These are phyloP conservation scores for Fraxinus paxiana DNA, from an alignment of 305 asterid species.

Conservation along the genomic window DNA sequence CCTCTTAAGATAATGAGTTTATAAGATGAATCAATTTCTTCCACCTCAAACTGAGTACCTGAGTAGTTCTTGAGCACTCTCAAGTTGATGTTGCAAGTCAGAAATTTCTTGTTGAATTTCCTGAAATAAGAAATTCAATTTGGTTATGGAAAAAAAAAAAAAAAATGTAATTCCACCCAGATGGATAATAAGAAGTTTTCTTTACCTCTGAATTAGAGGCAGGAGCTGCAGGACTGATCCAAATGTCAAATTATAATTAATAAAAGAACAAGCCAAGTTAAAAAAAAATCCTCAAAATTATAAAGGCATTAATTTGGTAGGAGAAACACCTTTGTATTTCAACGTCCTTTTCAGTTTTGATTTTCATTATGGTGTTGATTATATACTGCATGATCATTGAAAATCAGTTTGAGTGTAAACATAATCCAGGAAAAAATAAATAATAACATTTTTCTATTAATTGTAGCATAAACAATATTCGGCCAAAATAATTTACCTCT, in stretches of 20 bases:
- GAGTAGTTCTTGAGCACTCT: constrained; percentile 34
- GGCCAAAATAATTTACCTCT: constrained; percentile 39
- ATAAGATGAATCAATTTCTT: background rate
- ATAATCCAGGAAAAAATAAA: background rate
- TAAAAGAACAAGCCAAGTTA: background rate
- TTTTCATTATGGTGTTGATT: constrained; percentile 45
- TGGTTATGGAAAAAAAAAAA: background rate
- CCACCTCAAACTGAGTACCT: constrained; percentile 33
- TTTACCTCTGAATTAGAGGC: constrained; percentile 55
- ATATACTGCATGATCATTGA: constrained; percentile 45
- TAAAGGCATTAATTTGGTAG: background rate
- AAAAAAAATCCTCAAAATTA: background rate
- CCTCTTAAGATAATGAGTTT: background rate
- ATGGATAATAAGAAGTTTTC: background rate
- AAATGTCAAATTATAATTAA: background rate
- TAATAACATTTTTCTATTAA: background rate
- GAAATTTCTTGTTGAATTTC: constrained; percentile 49
- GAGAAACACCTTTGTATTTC: constrained; percentile 47
- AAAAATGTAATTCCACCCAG: background rate
- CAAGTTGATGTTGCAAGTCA: constrained; percentile 45
- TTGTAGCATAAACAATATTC: background rate
- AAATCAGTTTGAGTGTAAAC: background rate
- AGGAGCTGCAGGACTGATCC: constrained; percentile 50
- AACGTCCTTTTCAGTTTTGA: constrained; percentile 53
- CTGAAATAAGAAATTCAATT: constrained; percentile 22